A percentile compares a stretch with the other conserved stretches of the same genome.
These are phyloP conservation scores for Penicillium sp. DNA, from an alignment of 2,329 filamentous ascomycete species.

Conservation along the genomic window DNA sequence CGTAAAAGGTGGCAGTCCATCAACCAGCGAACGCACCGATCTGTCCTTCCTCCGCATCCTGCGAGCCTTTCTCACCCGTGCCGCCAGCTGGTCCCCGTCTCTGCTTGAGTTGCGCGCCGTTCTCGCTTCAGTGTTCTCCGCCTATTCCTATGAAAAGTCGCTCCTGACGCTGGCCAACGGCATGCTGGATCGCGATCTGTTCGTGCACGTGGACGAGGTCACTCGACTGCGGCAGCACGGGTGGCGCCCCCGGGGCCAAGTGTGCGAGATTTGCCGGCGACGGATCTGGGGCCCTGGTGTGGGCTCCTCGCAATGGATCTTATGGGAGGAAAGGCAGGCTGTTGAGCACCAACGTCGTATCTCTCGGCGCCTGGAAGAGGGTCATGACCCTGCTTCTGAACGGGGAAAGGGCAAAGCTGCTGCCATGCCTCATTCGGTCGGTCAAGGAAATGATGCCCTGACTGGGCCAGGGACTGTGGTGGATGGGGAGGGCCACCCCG, in stretches of 20 bases:
- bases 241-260: slow-evolving; percentile 84
- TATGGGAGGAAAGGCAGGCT: slow-evolving; percentile 69
- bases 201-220: slow-evolving; percentile 77
- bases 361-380: slow-evolving; percentile 34
- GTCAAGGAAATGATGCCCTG: slow-evolving; percentile 16
- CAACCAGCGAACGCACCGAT: slow-evolving; percentile 52
- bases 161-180: slow-evolving; percentile 83
- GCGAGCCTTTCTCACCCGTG: slow-evolving; percentile 82
- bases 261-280: slow-evolving; percentile 82
- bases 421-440: slow-evolving; percentile 24
- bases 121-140: slow-evolving; percentile 85
- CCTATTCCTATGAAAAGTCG: slow-evolving; percentile 92
- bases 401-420: slow-evolving; percentile 47
- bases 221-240: slow-evolving; percentile 76
- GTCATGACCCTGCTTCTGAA: slow-evolving; percentile 33
- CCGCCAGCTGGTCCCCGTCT: slow-evolving; percentile 79
- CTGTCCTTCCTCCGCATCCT: slow-evolving; percentile 86
- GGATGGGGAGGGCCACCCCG: slow-evolving; percentile 2
- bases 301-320: slow-evolving; percentile 74
- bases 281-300: slow-evolving; percentile 89
- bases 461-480: slow-evolving; percentile 3
- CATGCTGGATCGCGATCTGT: slow-evolving; percentile 85
- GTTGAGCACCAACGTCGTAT: slow-evolving; percentile 38
- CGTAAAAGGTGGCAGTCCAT: slow-evolving; percentile 51
- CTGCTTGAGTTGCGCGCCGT: slow-evolving; percentile 84